Evolutionary conservation across 2,329 filamentous ascomycete species (phyloP).

Genomic region (Didymella pomorum): DNA sequence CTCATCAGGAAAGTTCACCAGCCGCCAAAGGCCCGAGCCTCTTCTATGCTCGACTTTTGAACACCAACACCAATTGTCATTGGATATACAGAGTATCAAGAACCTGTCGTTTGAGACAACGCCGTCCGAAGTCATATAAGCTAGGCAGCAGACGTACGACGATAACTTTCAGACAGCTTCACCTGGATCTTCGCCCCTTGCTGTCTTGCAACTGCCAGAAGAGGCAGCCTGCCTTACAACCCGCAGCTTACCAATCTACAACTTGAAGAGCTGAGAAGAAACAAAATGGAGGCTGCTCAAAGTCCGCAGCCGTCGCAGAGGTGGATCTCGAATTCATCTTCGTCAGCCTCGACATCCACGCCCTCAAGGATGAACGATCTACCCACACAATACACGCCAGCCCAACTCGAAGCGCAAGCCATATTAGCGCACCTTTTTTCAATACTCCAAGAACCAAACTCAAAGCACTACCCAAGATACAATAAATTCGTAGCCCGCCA

Average conservation of each 20-base stretch:
- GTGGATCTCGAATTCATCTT: neutral
- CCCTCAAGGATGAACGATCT: constrained; percentile 25
- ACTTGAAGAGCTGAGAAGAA: neutral
- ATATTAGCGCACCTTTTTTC: constrained; percentile 35
- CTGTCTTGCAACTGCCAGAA: constrained; percentile 14
- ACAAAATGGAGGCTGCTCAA: constrained; percentile 7
- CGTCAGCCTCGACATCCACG: neutral
- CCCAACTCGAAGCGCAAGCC: constrained; percentile 36
- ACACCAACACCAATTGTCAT: constrained; percentile 1
- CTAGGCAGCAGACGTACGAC: constrained; percentile 11
- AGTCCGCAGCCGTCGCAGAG: neutral
- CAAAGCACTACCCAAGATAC: constrained; percentile 31
- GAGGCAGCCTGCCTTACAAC: constrained; percentile 3
- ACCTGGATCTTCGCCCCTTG: constrained; percentile 11
- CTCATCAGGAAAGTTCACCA: constrained; percentile 16
- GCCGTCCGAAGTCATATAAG: neutral
- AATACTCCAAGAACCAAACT: constrained; percentile 24
- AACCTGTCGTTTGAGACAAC: neutral
- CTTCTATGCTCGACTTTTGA: neutral
- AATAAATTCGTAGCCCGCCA: constrained; percentile 31
- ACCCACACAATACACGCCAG: constrained; percentile 9
- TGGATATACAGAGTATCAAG: neutral
- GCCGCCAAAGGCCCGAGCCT: constrained; percentile 17
- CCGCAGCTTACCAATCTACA: constrained; percentile 7
- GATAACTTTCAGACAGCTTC: neutral